Conservation (phyloP, 495 filamentous ascomycete genomes). For the Mytilinidion resinicola region DNA sequence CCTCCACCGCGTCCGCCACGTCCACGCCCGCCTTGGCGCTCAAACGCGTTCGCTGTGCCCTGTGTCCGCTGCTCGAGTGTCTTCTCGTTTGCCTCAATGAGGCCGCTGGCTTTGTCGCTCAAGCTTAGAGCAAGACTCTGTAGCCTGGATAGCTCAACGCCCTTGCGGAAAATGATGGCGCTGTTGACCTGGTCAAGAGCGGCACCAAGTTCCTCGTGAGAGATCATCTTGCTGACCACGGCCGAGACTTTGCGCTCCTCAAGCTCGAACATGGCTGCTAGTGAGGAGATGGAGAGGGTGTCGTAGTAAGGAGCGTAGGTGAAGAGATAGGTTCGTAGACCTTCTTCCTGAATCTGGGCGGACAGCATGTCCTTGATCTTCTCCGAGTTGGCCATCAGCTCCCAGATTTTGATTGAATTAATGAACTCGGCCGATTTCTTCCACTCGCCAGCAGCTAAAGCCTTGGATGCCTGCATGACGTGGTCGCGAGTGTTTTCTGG, state of each 20-base stretch:
- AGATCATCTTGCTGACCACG: slow-evolving; percentile 99
- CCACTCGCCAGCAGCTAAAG: slow-evolving; percentile 94
- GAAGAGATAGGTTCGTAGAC: slow-evolving; percentile 96
- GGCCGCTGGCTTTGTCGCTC: slow-evolving; percentile 87
- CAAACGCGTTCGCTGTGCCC: slow-evolving; percentile 90
- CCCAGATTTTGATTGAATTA: slow-evolving; percentile 98
- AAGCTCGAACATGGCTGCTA: slow-evolving; percentile 94
- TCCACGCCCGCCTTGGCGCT: slow-evolving; percentile 69
- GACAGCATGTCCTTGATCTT: slow-evolving; percentile 95
- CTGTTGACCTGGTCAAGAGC: slow-evolving; percentile 96
- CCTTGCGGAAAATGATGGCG: slow-evolving; percentile 98
- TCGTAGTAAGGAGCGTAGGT: slow-evolving; percentile 99
- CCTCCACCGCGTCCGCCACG: slow-evolving; percentile 51
- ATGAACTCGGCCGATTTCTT: slow-evolving; percentile 90
- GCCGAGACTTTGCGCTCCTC: slow-evolving; percentile 80
- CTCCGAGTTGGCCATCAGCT: slow-evolving; percentile 81
- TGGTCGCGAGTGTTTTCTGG: slow-evolving; percentile 98
- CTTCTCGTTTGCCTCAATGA: slow-evolving; percentile 96
- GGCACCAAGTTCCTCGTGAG: slow-evolving; percentile 92
- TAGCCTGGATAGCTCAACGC: slow-evolving; percentile 90
- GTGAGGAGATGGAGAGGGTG: slow-evolving; percentile 76
- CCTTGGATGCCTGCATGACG: slow-evolving; percentile 97
- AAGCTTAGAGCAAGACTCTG: slow-evolving; percentile 92
- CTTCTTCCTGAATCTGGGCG: slow-evolving; percentile 97
- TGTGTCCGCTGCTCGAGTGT: slow-evolving; percentile 94